phyloP scores from a whole-genome alignment of 805 yeast species.

The Kluyveromyces lactis region DNA sequence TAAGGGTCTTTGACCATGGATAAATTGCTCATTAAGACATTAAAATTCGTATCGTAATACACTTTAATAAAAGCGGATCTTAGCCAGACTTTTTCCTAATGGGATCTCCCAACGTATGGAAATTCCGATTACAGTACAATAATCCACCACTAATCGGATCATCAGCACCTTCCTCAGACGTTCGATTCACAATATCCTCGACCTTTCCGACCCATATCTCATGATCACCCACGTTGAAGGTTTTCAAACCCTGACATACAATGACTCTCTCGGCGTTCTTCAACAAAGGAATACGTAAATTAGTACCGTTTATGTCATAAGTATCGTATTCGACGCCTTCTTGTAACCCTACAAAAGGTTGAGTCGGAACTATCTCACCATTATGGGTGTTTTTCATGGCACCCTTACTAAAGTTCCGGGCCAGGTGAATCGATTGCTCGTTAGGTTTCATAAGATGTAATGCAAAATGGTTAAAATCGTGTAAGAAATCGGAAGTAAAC shows the following conservation, averaged over 20 bases:
- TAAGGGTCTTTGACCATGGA: too few species aligned
- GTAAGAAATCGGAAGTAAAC: conserved; percentile 60
- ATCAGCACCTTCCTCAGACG: conserved; percentile 15
- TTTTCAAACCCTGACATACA: conserved; percentile 48
- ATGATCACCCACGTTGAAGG: conserved; percentile 66
- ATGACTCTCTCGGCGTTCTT: conserved; percentile 50
- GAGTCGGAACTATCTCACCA: conserved; percentile 29
- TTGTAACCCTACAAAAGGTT: conserved; percentile 45
- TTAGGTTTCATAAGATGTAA: conserved; percentile 69
- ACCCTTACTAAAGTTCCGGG: conserved; percentile 57
- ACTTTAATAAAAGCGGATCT: too few species aligned
- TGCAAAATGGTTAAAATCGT: conserved; percentile 52
- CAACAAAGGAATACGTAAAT: conserved; percentile 45
- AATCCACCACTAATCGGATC: conserved; percentile 49
- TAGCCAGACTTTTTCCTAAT: conserved; percentile 6
- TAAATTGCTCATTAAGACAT: too few species aligned
- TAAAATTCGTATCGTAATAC: too few species aligned
- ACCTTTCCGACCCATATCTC: conserved; percentile 88
- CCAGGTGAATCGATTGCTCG: conserved; percentile 44
- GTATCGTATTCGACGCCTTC: conserved; percentile 29
- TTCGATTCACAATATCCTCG: conserved; percentile 37
- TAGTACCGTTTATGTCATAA: conserved; percentile 17
- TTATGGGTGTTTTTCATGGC: conserved; percentile 29
- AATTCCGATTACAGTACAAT: conserved; percentile 53
- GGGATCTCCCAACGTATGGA: conserved; percentile 41